Evolutionary conservation across 176 grass and related monocot genomes (phyloP).

Genomic region (Paspalum vaginatum): DNA sequence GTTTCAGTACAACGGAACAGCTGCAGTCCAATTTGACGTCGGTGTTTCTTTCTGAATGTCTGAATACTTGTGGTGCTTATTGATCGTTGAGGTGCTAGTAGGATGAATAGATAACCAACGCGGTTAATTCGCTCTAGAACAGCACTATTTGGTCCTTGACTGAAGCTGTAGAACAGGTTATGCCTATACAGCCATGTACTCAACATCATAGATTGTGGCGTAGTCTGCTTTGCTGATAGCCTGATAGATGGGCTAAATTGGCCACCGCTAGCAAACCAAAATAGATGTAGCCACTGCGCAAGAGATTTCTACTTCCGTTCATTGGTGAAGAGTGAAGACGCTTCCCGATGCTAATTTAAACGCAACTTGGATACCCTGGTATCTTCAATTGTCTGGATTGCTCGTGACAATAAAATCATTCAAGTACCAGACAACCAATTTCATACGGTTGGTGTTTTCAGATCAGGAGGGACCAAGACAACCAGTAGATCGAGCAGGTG

Average conservation of each 20-base stretch:
- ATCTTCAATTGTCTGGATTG: neutral
- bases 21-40: neutral
- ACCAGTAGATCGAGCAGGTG: neutral
- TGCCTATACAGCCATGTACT: neutral
- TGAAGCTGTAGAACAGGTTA: neutral
- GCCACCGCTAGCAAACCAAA: neutral
- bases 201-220: neutral
- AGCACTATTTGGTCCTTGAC: neutral
- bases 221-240: neutral
- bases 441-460: neutral
- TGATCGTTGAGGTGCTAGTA: too few species aligned
- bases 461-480: neutral
- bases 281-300: neutral
- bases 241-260: neutral
- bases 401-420: constrained; percentile 8
- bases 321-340: neutral
- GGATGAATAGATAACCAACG: too few species aligned
- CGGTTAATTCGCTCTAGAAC: neutral
- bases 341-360: neutral
- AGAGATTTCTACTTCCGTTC: neutral
- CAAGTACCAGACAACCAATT: neutral
- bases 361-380: neutral
- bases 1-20: neutral
- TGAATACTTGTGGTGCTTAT: too few species aligned
- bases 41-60: neutral